Evolutionary conservation across 164 flowering plant species (phyloP), one percentile per base, ranked within the genome.

Genomic region (Vitis amurensis): DNA sequence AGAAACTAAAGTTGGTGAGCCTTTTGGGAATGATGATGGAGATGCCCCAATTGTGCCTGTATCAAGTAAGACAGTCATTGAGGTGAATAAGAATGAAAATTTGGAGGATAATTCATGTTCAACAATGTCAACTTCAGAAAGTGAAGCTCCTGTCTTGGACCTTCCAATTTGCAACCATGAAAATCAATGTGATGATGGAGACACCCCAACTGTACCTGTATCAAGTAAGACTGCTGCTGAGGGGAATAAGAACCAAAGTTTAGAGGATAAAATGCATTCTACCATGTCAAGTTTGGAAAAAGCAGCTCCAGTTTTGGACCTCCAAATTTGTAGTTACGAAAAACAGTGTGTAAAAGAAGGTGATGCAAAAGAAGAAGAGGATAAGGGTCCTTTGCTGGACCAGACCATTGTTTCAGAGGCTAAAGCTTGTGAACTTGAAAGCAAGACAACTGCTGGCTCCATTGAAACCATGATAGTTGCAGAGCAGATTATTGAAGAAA

Each of bases 141-240:
- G 15, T 31, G 68, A 69, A 29, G 51, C 69, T 17, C 69, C 67
- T 59, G 79, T 66, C 56, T 58, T 55, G 68, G 66, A 37, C 61
- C 47, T 50, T 61, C 55, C 71, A 72, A 59, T 64, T 48, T 37
- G 6, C 44, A 37, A 37, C 44, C 44, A 37, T 3, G 44, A 37
- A 37, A 37, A 37, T 37, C 44, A 6, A 37, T 37, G 44, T 37
- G 44, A 37, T 37, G 44, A 37, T 6, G 44, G 44, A 37, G 44
- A 37, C 44, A 3, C 44, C 44, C 44, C 7, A 37, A 37, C 44
- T 37, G 44, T 37, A 37, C 44, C 44, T 37, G 44, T 37, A 37
- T 37, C 44, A 37, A 37, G 44, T 37, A 37, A 37, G 44, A 37
- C 44, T 37, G 44, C 4, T 37, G 2, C 7, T 67, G 74, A 44